These are phyloP conservation scores for Bipolaris bicolor DNA, from an alignment of 2,329 filamentous ascomycete species.

Conservation along the genomic window DNA sequence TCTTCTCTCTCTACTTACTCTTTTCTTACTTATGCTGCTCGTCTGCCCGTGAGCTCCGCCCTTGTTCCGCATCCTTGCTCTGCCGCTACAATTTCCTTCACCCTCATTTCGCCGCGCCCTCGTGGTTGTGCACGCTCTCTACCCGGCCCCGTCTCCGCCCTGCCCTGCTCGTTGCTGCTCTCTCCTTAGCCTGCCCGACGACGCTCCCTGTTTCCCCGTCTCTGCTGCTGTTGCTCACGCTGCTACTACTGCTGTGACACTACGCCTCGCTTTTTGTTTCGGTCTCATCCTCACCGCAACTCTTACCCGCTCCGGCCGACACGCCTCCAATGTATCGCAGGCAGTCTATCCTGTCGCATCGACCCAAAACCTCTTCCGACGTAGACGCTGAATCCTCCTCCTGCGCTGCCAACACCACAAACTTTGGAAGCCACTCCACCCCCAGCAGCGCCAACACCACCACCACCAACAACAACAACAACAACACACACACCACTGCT, in stretches of 20 bases:
- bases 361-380: slow-evolving; percentile 53
- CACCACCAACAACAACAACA: slow-evolving; percentile 25
- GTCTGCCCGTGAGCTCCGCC: slow-evolving; percentile 11
- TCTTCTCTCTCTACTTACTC: background rate
- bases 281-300: slow-evolving; percentile 8
- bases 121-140: slow-evolving; percentile 23
- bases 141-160: background rate
- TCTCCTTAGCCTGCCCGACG: slow-evolving; percentile 2
- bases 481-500: no score
- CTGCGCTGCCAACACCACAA: background rate
- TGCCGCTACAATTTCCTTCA: slow-evolving; percentile 5
- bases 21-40: slow-evolving; percentile 11
- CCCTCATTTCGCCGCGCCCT: slow-evolving; percentile 8
- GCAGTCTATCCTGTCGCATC: slow-evolving; percentile 45
- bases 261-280: slow-evolving; percentile 6
- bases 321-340: slow-evolving; percentile 45
- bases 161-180: background rate
- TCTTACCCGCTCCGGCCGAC: slow-evolving; percentile 12
- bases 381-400: slow-evolving; percentile 36
- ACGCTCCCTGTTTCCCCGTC: slow-evolving; percentile 2
- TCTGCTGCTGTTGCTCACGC: background rate
- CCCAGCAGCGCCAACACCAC: slow-evolving; percentile 31
- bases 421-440: background rate
- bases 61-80: slow-evolving; percentile 13
- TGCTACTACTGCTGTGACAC: background rate